Percentiles rank a stretch among this genome's conserved stretches.
Conservation (phyloP, 2,329 filamentous ascomycete species). For the Trichoderma semiorbis region DNA sequence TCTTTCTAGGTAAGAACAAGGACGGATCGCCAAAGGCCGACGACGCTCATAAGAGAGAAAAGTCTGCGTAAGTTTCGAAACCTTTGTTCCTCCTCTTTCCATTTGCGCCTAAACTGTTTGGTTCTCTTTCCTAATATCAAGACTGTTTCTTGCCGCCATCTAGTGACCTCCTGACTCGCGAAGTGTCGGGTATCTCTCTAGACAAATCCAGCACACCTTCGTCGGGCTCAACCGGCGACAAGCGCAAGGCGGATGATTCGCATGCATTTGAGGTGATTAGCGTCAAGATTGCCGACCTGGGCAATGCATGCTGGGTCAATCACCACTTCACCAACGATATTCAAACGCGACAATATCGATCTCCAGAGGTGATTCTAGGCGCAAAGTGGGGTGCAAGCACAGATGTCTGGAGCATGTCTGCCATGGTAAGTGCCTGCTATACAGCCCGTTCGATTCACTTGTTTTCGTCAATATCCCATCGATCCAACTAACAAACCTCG, state of each 20-base stretch:
- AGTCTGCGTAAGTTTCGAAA: slow-evolving; percentile 73
- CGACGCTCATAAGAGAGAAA: slow-evolving; percentile 79
- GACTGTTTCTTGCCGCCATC: not conserved
- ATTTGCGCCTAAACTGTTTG: not conserved
- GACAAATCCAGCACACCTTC: slow-evolving; percentile 60
- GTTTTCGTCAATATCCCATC: not conserved
- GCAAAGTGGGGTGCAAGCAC: slow-evolving; percentile 99
- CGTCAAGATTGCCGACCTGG: slow-evolving; percentile 97
- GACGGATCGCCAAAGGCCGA: slow-evolving; percentile 50
- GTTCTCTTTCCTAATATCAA: not conserved
- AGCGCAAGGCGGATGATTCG: slow-evolving; percentile 58
- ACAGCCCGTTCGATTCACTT: not conserved
- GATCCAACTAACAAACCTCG: not conserved
- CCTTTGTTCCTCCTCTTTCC: not conserved
- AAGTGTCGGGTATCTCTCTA: slow-evolving; percentile 91
- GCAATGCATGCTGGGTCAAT: slow-evolving; percentile 97
- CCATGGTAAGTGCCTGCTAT: slow-evolving; percentile 67
- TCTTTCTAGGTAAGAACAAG: slow-evolving; percentile 35
- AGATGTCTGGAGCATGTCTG: slow-evolving; percentile 99
- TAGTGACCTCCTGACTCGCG: slow-evolving; percentile 84
- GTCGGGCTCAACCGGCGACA: slow-evolving; percentile 56
- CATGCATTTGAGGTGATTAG: slow-evolving; percentile 73
- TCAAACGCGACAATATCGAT: slow-evolving; percentile 94
- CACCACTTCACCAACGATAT: slow-evolving; percentile 99
- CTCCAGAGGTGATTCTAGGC: slow-evolving; percentile 93